Base-by-base conservation (phyloP, 2,329 filamentous ascomycete genomes). In the Grosmannia clavigera region DNA sequence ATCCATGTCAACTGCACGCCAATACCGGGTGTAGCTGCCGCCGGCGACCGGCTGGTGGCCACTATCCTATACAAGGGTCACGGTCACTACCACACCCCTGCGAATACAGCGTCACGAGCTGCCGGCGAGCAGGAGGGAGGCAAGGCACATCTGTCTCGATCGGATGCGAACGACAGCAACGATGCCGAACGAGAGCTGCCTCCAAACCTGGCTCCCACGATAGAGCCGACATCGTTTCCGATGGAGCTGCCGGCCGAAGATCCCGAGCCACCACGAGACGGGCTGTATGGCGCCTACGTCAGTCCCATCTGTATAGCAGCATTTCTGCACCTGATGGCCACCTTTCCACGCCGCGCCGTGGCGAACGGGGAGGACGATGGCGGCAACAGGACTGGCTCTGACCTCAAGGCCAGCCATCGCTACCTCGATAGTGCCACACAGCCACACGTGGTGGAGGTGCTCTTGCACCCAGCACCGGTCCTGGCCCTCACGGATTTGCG, bases 401-500 rank as follows among this genome's bases (percentile, higher is more conserved):
- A 82, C 66, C 73, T 82, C 60, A 77, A 77, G 61, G 85, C 82
- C 33, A 82, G 82, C 54, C 84, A 87, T 66, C 79, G 82, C 61
- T 85, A 83, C 68, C 77, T 90, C 60, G 84, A 88, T 65, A 79
- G 75, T 62, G 76, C 76, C 46, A 75, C 77, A 50, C 78, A 80
- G 60, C 85, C 85, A 1, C 76, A 77, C 29, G 82, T 89, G 19
- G 85, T 88, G 58, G 86, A 89, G 71, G 72, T 88, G 56, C 80
- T 80, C 0, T 76, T 89, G 58, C 79, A 81, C 1, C 82, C 85
- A 0, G 78, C 80, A 0, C 83, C 83, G 1, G 77, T 80, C 11
- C 72, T 88, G 67, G 76, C 83, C 67, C 68, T 92, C 22, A 75
- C 79, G 3, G 87, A 91, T 65, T 75, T 95, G 66, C 82, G 88